Conservation (phyloP, 305 asterid genomes). For the Solanum chacoense region DNA sequence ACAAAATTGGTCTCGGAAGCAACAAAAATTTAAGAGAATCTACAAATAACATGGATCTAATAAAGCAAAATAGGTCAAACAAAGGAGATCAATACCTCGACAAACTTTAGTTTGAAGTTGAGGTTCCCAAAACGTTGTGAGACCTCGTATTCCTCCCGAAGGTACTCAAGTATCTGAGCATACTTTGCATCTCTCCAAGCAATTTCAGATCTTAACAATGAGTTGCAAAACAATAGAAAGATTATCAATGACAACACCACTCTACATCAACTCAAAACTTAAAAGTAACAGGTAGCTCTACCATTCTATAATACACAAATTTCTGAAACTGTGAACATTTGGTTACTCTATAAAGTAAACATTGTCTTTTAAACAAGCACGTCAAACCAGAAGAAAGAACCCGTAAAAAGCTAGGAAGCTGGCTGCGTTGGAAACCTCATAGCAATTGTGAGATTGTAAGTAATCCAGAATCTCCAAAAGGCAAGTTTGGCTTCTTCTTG, state of each 20-base stretch:
- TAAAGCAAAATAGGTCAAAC: not conserved
- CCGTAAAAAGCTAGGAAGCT: not conserved
- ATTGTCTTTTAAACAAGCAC: not conserved
- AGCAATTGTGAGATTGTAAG: not conserved
- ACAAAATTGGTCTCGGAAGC: not conserved
- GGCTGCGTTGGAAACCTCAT: not conserved
- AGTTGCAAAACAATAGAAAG: not conserved
- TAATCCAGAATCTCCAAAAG: not conserved
- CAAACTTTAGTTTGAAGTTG: constrained; percentile 81
- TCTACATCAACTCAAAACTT: not conserved
- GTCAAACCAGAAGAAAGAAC: not conserved
- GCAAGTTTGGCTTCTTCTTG: not conserved
- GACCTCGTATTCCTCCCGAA: constrained; percentile 91
- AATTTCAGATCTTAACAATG: constrained; percentile 72
- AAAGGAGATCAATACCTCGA: constrained; percentile 44
- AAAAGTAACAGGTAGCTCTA: not conserved
- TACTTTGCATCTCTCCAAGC: constrained; percentile 99
- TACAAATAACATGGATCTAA: not conserved
- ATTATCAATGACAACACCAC: not conserved
- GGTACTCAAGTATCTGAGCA: constrained; percentile 83
- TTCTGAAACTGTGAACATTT: not conserved
- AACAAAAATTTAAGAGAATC: not conserved
- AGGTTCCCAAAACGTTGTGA: constrained; percentile 93
- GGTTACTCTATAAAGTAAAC: not conserved
- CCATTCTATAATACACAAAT: not conserved